A percentile compares a stretch with the other conserved stretches of the same genome.
Conservation (phyloP, 106 monocot species). For the Hemerocallis citrina region DNA sequence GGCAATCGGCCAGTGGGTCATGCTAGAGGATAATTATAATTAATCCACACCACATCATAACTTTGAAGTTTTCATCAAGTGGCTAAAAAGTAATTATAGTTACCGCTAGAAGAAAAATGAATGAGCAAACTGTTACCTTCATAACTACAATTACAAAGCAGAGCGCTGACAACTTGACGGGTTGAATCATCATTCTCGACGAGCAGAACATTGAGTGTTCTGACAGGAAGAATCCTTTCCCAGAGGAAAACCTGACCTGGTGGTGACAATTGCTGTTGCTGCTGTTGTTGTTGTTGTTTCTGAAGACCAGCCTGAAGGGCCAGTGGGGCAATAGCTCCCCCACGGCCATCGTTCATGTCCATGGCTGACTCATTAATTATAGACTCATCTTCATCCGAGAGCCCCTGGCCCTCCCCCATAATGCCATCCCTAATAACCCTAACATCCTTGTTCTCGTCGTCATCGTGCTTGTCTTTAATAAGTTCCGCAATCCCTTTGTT, state of each 20-base stretch:
- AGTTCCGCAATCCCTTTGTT: slow-evolving; percentile 15
- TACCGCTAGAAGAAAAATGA: neutral
- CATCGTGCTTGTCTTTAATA: slow-evolving; percentile 12
- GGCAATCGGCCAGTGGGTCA: too few species aligned
- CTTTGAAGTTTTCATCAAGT: too few species aligned
- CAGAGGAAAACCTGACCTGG: slow-evolving; percentile 36
- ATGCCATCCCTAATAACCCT: slow-evolving; percentile 18
- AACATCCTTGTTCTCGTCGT: slow-evolving; percentile 25
- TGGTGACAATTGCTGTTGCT: slow-evolving; percentile 22
- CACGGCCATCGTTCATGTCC: slow-evolving; percentile 8
- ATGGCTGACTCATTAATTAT: slow-evolving; percentile 19
- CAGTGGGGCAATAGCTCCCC: neutral
- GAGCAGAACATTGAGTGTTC: slow-evolving; percentile 69
- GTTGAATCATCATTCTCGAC: slow-evolving; percentile 97
- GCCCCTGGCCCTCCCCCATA: slow-evolving; percentile 16
- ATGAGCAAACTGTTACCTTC: slow-evolving; percentile 48
- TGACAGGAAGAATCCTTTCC: slow-evolving; percentile 89
- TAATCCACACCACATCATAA: too few species aligned
- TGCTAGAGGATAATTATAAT: too few species aligned
- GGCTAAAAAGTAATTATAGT: neutral
- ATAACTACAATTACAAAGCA: slow-evolving; percentile 92
- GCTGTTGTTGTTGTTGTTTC: slow-evolving; percentile 27
- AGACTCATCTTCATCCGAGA: slow-evolving; percentile 47
- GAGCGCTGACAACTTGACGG: slow-evolving; percentile 77
- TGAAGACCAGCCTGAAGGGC: slow-evolving; percentile 7